Base-by-base conservation (phyloP, 176 grass and related monocot species). In the Cenchrus fungigraminus region DNA sequence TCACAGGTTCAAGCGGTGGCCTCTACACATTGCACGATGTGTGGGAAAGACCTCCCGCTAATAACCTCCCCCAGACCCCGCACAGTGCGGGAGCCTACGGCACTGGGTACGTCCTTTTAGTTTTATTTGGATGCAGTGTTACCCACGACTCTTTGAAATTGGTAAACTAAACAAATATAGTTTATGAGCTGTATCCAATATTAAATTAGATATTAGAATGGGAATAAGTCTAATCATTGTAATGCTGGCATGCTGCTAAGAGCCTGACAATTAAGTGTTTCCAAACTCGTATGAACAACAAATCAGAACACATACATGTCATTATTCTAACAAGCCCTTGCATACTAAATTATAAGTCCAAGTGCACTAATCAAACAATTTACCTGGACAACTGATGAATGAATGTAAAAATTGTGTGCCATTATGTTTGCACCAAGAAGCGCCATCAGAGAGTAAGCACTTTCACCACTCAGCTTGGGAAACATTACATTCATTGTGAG, bases 391-490 rank as follows among this genome's bases (percentile, higher is more conserved):
- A 97, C 83, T 82, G 94, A 92, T 46, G 97, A 99, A 75, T 99
- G 97, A 16, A 94, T 88, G 60, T 99, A 99, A 78, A 99, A 94
- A 82, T 99, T 99, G 90, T 97, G 94, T 17, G 88, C 90, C 92
- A 99, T 99, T 86, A 99, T 78, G 88, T 99, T 99, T 75, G 94
- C 90, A 74, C 97, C 97, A 71, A 99, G 90, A 91, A 99, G 94
- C 13, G 97, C 94, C 97, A 99, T 99, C 29, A 99, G 84, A 20
- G 92, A 99, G 61, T 97, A 99, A 77, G 94, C 91, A 84, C 84
- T 96, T 86, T 99, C 97, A 74, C 90, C 94, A 80, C 90, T 99
- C 56, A 99, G 28, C 84, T 97, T 97, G 71, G 97, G 97, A 28
- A 90, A 97, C 79, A 97, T 88, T 47, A 99, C 67, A 16, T 97